phyloP scores from a whole-genome alignment of 768 basidiomycete genomes.

The Galerina marginata region DNA sequence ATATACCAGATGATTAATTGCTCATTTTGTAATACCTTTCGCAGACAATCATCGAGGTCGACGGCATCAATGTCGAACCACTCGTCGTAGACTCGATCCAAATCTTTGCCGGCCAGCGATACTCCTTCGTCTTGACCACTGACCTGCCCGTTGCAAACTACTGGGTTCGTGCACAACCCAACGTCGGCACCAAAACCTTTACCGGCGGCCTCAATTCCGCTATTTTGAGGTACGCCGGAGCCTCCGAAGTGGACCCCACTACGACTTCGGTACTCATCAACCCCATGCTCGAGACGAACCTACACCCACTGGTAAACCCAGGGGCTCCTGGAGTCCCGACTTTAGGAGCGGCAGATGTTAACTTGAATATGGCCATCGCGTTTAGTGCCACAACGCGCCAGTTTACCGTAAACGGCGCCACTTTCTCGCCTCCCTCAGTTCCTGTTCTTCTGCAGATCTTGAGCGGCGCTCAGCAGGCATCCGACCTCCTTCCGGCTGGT shows the following conservation, averaged over 20 bases:
- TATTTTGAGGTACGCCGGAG: constrained; percentile 55
- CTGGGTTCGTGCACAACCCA: constrained; percentile 47
- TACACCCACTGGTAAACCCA: constrained; percentile 37
- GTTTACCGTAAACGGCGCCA: constrained; percentile 40
- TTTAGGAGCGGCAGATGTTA: constrained; percentile 45
- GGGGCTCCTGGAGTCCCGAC: constrained; percentile 37
- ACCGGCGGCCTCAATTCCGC: constrained; percentile 54
- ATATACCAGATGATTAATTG: not conserved
- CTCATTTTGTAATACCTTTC: not conserved
- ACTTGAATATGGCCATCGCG: constrained; percentile 34
- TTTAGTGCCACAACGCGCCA: constrained; percentile 26
- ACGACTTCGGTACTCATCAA: constrained; percentile 32
- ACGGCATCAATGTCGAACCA: constrained; percentile 42
- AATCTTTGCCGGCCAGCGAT: constrained; percentile 44
- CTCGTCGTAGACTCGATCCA: constrained; percentile 42
- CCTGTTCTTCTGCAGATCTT: constrained; percentile 54
- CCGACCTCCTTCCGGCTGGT: constrained; percentile 42
- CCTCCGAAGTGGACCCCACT: constrained; percentile 42
- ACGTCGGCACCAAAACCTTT: constrained; percentile 25
- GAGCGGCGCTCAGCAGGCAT: constrained; percentile 41
- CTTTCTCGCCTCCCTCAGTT: constrained; percentile 39
- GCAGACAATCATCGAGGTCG: constrained; percentile 45
- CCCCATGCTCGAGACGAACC: constrained; percentile 40
- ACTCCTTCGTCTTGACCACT: constrained; percentile 47
- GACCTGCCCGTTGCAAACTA: constrained; percentile 46